phyloP scores from a whole-genome alignment of 139 green algal species.

The Raphidocelis subcapitata region DNA sequence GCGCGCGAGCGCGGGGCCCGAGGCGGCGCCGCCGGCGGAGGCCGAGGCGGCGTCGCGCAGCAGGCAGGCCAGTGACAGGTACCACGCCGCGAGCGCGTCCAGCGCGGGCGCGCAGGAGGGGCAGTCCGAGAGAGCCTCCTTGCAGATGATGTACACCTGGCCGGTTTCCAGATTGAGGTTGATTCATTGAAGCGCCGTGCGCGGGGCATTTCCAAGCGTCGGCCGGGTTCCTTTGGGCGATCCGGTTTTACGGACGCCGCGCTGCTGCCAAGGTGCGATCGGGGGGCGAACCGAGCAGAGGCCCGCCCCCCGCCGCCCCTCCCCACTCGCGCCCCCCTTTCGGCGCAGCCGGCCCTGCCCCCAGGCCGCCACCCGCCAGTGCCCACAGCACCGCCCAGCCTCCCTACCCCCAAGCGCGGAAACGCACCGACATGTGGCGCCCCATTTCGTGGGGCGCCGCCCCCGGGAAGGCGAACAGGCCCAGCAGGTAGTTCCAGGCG shows the following conservation, averaged over 20 bases:
- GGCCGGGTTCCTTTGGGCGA: too few relatives aligned
- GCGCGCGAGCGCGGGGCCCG: neutral
- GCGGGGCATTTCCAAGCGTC: too few relatives aligned
- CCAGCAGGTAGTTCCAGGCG: conserved; percentile 70
- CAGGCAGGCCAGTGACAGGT: conserved; percentile 13
- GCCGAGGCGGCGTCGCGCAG: too few relatives aligned
- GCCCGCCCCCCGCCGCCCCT: too few relatives aligned
- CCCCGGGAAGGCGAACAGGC: conserved; percentile 46
- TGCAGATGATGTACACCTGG: conserved; percentile 42
- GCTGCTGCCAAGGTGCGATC: too few relatives aligned
- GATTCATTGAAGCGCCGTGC: too few relatives aligned
- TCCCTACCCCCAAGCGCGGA: too few relatives aligned
- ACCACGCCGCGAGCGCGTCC: conserved; percentile 45
- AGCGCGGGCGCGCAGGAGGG: conserved; percentile 47
- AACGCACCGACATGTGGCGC: conserved; percentile 7
- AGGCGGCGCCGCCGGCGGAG: too few relatives aligned
- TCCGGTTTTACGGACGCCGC: too few relatives aligned
- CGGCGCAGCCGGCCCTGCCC: neutral
- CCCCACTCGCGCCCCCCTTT: too few relatives aligned
- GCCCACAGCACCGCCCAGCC: neutral
- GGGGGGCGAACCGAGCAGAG: too few relatives aligned
- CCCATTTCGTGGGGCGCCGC: conserved; percentile 11
- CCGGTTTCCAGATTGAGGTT: too few relatives aligned
- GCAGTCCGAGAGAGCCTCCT: conserved; percentile 38
- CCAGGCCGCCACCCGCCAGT: neutral